Evolutionary conservation across 495 filamentous ascomycete species (phyloP).

Genomic region (Hypoxylon cercidicola): DNA sequence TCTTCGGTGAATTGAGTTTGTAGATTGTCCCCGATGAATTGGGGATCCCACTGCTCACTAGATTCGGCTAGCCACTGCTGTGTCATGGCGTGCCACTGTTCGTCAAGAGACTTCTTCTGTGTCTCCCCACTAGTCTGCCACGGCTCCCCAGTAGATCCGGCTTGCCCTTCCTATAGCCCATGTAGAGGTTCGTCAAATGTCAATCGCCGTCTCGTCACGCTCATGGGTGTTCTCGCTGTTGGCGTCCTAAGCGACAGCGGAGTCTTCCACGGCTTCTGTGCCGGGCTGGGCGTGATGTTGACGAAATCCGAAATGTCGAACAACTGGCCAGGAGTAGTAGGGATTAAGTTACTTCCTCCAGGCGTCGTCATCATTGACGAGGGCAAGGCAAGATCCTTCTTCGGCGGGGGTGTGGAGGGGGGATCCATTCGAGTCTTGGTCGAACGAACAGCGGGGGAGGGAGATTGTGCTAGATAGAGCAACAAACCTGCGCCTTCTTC

Average conservation of each 20-base stretch:
- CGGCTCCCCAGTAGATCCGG: not conserved
- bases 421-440: slow-evolving; percentile 65
- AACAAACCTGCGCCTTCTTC: slow-evolving; percentile 92
- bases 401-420: slow-evolving; percentile 88
- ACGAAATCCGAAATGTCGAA: slow-evolving; percentile 98
- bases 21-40: too few species aligned
- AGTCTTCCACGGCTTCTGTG: slow-evolving; percentile 84
- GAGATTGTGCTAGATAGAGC: slow-evolving; percentile 91
- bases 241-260: slow-evolving; percentile 58
- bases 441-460: slow-evolving; percentile 74
- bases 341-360: slow-evolving; percentile 70
- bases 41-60: too few species aligned
- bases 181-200: slow-evolving; percentile 56
- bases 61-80: too few species aligned
- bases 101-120: too few species aligned
- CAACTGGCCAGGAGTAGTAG: slow-evolving; percentile 68
- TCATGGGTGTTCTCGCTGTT: slow-evolving; percentile 55
- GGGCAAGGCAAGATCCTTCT: slow-evolving; percentile 74
- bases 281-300: slow-evolving; percentile 95
- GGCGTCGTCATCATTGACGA: slow-evolving; percentile 93
- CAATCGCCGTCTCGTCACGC: slow-evolving; percentile 51
- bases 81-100: too few species aligned
- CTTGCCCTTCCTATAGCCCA: slow-evolving; percentile 6
- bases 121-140: too few species aligned
- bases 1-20: too few species aligned